A percentile compares a stretch with the other conserved stretches of the same genome.
phyloP scores from a whole-genome alignment of 2,329 filamentous ascomycete species.

The Tolypocladium ovalisporum region DNA sequence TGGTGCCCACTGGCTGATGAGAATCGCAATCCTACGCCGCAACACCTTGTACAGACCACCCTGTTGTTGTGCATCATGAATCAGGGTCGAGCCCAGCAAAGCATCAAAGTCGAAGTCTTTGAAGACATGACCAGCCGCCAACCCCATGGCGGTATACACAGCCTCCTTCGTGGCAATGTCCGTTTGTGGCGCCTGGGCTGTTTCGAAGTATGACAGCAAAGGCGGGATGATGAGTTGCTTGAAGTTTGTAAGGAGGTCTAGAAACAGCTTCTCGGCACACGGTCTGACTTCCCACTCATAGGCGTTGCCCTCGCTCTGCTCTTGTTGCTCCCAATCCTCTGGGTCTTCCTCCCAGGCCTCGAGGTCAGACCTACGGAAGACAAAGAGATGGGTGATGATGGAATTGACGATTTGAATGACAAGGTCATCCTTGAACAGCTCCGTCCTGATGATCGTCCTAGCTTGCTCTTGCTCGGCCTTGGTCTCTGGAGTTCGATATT shows the following conservation, averaged over 20 bases:
- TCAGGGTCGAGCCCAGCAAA: slow-evolving; percentile 65
- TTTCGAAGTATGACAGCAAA: slow-evolving; percentile 71
- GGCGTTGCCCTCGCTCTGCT: slow-evolving; percentile 73
- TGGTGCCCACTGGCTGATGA: slow-evolving; percentile 82
- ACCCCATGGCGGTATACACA: slow-evolving; percentile 84
- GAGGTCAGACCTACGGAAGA: slow-evolving; percentile 76
- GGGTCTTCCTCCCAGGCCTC: slow-evolving; percentile 90
- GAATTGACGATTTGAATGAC: slow-evolving; percentile 73
- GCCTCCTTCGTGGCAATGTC: slow-evolving; percentile 85
- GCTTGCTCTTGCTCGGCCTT: slow-evolving; percentile 68
- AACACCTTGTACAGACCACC: slow-evolving; percentile 64
- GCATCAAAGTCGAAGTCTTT: slow-evolving; percentile 71
- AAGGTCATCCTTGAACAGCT: slow-evolving; percentile 67
- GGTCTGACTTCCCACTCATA: slow-evolving; percentile 90
- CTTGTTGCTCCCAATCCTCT: slow-evolving; percentile 87
- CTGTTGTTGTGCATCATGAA: slow-evolving; percentile 61
- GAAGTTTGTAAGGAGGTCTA: slow-evolving; percentile 83
- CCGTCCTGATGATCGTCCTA: slow-evolving; percentile 55
- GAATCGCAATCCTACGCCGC: slow-evolving; percentile 75
- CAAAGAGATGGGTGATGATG: slow-evolving; percentile 78
- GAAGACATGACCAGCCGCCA: slow-evolving; percentile 68
- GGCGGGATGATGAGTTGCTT: slow-evolving; percentile 72
- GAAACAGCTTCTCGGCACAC: slow-evolving; percentile 86
- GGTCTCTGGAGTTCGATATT: slow-evolving; percentile 62
- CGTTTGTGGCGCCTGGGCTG: slow-evolving; percentile 52